These are phyloP conservation scores for Pyrrhoderma noxium DNA, from an alignment of 1,284 basidiomycete genomes.

Conservation along the genomic window DNA sequence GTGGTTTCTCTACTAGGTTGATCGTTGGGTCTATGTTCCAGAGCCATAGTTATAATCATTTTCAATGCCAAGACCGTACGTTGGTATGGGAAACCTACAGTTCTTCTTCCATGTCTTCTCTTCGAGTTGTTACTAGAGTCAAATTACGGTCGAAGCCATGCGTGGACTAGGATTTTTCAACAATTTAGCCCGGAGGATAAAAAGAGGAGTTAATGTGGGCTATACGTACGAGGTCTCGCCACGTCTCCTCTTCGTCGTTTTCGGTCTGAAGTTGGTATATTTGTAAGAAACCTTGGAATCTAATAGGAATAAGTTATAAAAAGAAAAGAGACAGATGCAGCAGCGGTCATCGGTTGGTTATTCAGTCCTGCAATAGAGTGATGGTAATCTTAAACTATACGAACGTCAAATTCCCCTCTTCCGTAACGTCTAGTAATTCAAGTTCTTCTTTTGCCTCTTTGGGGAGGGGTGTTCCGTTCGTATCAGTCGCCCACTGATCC, in stretches of 20 bases:
- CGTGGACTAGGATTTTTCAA: slow-evolving; percentile 40
- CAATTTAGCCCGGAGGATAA: neutral
- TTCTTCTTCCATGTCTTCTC: slow-evolving; percentile 39
- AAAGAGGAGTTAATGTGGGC: slow-evolving; percentile 12
- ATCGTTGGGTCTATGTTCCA: neutral
- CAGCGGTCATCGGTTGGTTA: too few species aligned
- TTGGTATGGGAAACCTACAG: neutral
- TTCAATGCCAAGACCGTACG: neutral
- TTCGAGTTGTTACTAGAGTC: slow-evolving; percentile 48
- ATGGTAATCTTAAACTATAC: slow-evolving; percentile 24
- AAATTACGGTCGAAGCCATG: slow-evolving; percentile 69
- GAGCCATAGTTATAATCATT: neutral
- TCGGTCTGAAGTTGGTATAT: slow-evolving; percentile 76
- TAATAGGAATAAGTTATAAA: slow-evolving; percentile 28
- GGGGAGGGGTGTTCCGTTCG: slow-evolving; percentile 67
- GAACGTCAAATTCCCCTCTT: slow-evolving; percentile 66
- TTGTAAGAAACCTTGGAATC: slow-evolving; percentile 71
- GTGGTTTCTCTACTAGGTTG: slow-evolving; percentile 5
- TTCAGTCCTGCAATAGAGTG: too few species aligned
- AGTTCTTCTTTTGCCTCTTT: slow-evolving; percentile 72
- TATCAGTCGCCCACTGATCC: slow-evolving; percentile 68
- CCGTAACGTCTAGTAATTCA: slow-evolving; percentile 67
- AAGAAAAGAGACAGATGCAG: too few species aligned
- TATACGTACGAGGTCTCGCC: slow-evolving; percentile 60
- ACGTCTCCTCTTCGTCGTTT: slow-evolving; percentile 76